Percentiles rank a stretch among this genome's conserved stretches.
These are phyloP conservation scores for Lachancea waltii DNA, from an alignment of 805 yeast species.

Conservation along the genomic window DNA sequence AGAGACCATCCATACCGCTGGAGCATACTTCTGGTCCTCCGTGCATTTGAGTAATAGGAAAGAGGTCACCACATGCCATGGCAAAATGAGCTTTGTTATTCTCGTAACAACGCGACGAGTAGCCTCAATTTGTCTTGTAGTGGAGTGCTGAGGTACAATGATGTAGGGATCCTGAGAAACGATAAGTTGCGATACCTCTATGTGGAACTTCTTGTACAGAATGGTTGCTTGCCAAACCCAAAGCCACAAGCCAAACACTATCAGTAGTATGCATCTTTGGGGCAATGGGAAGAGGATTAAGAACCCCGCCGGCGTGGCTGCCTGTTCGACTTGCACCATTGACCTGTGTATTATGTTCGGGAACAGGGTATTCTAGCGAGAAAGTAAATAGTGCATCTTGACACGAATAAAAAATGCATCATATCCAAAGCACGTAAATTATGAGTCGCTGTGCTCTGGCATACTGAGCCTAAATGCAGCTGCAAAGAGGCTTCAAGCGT, in stretches of 20 bases:
- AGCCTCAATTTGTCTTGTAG: constrained; percentile 37
- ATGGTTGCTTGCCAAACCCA: constrained; percentile 45
- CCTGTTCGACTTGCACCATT: not conserved
- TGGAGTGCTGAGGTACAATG: constrained; percentile 22
- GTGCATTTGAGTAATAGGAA: constrained; percentile 23
- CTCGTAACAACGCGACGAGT: constrained; percentile 22
- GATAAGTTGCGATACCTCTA: constrained; percentile 34
- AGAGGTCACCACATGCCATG: constrained; percentile 15
- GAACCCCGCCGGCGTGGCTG: constrained; percentile 1
- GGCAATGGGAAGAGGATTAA: constrained; percentile 39
- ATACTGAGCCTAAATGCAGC: too few species aligned
- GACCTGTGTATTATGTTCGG: too few species aligned
- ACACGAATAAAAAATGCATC: too few species aligned
- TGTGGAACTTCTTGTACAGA: constrained; percentile 33
- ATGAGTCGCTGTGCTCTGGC: too few species aligned
- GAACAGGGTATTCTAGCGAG: too few species aligned
- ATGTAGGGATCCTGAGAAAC: constrained; percentile 20
- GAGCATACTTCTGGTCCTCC: constrained; percentile 17
- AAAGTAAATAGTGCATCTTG: too few species aligned
- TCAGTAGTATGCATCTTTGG: constrained; percentile 42
- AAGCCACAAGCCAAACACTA: constrained; percentile 45
- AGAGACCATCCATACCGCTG: constrained; percentile 22
- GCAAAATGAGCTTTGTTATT: constrained; percentile 21
- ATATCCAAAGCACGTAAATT: not conserved
- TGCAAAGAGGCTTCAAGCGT: too few species aligned